Evolutionary conservation across 2,329 filamentous ascomycete genomes (phyloP), one percentile per base, ranked within the genome.

Genomic region (Ceratocystis huliohia): DNA sequence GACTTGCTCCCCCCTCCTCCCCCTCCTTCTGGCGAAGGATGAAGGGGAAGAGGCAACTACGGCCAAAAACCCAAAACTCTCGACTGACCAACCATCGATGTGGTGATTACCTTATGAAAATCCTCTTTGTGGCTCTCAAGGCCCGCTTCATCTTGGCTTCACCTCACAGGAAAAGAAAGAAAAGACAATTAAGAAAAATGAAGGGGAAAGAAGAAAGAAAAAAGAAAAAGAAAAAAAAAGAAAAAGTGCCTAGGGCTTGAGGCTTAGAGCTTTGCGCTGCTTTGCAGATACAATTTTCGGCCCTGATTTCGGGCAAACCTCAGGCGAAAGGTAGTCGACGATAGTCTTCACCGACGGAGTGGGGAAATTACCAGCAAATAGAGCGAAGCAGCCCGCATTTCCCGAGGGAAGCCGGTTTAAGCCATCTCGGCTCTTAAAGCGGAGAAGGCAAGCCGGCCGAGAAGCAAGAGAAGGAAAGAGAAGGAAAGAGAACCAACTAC

Each of bases 381-480:
- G 15, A 59, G 17, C 7, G n/a, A 30, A 17, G 17, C 13, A 37
- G 37, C 1, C 56, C 56, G 56, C 33, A 25, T 59, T 59, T 59
- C 56, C 56, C 56, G 56, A 59, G 56, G 56, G 56, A 59, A 59
- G 56, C 56, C 56, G 56, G 56, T 37, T 59, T 33, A 59, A 59
- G 56, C 25, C 56, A 59, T 59, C 8, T 30, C 30, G 17, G 30
- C 30, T 28, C 7, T 57, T 5, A 22, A 10, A 15, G 28, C 28
- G 6, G 30, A 20, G 7, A 37, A 59, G 33, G 56, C 28, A n/a
- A 59, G 56, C 56, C 56, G 56, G 56, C 28, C 56, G 56, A 59
- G 30, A 59, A 30, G 15, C 17, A n/a, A 2, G 28, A 59, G 56
- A 57, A 57, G 5, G 53, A 5, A 25, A n/a, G 53, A 57, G 53